Base-by-base conservation (phyloP, 2,329 filamentous ascomycete genomes). In the Aspergillus sp. region DNA sequence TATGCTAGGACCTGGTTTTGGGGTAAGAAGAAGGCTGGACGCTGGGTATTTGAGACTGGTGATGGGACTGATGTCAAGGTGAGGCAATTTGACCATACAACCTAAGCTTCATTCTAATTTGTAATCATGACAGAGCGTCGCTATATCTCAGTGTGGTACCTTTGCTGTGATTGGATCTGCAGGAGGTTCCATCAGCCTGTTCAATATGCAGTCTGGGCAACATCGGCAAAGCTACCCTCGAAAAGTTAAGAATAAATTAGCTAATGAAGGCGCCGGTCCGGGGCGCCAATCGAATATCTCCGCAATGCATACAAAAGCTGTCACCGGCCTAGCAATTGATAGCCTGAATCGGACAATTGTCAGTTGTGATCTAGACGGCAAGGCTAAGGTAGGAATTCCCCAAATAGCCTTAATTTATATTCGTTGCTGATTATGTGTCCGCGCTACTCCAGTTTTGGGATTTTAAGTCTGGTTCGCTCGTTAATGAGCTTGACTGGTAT, bases 1-100 rank as follows among this genome's bases (percentile, higher is more conserved):
- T 90, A 85, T 70, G 95, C 92, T 17, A 86, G 95, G 53, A 98
- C 95, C 1, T 99, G 95, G 95, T 97, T 97, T 76, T 98, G 95
- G 93, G 95, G 93, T 6, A 88, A 91, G 56, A 97, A 96, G 76
- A 87, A 89, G 67, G 93, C 95, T 49, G 95, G 95, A 11, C 84
- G 95, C 62, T 99, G 95, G 95, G 89, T 90, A 0, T 91, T 99
- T 65, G 87, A 90, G 63, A 97, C 93, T 0, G 85, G 89, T 41
- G 95, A 99, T 75, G 85, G 85, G 17, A 84, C 86, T n/a, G 85
- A 91, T 67, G 93, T 96, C 37, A 84, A 79, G 58, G 77, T 79
- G 69, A 56, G 73, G 60, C 27, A 31, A 31, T 11, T 7, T 21
- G 17, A 11, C 15, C 3, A 6, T 27, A 23, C 9, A 17, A 45